A percentile compares a stretch with the other conserved stretches of the same genome.
Evolutionary conservation across 2,329 filamentous ascomycete genomes (phyloP).

Genomic region (Shiraia sp.): DNA sequence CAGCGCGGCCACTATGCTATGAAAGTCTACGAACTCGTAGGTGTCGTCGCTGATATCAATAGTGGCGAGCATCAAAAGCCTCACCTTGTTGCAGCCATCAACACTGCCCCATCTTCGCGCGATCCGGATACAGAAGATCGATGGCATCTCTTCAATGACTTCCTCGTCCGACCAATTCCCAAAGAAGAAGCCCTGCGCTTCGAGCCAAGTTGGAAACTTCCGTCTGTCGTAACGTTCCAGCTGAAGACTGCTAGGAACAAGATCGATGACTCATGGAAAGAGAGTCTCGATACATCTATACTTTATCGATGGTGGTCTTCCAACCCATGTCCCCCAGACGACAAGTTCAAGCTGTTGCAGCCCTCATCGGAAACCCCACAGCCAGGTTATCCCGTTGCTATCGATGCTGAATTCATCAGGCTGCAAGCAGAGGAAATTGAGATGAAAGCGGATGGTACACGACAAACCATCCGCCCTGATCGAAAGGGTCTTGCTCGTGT

Average conservation of each 20-base stretch:
- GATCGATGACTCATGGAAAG: conserved; percentile 85
- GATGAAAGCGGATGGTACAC: conserved; percentile 90
- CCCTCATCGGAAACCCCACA: conserved; percentile 66
- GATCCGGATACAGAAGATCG: conserved; percentile 65
- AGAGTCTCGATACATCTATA: conserved; percentile 78
- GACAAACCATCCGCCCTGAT: conserved; percentile 88
- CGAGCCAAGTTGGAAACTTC: conserved; percentile 89
- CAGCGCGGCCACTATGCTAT: conserved; percentile 80
- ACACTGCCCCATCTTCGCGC: conserved; percentile 72
- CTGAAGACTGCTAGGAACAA: conserved; percentile 77
- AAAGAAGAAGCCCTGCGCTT: conserved; percentile 86
- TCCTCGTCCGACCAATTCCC: conserved; percentile 80
- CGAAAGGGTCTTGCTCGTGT: conserved; percentile 91
- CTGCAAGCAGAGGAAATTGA: conserved; percentile 93
- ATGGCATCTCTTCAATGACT: conserved; percentile 99
- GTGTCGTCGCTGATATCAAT: conserved; percentile 87
- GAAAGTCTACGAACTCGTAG: conserved; percentile 87
- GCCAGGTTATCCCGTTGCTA: conserved; percentile 75
- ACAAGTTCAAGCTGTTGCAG: conserved; percentile 65
- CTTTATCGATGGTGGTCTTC: conserved; percentile 73
- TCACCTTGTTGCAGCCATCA: conserved; percentile 88
- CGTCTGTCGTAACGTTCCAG: conserved; percentile 86
- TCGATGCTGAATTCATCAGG: conserved; percentile 96
- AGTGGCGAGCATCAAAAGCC: conserved; percentile 82
- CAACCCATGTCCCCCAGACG: conserved; percentile 46